Percentiles rank a stretch among this genome's conserved stretches.
Conservation (phyloP, 805 yeast genomes). For the Candida oleophila region DNA sequence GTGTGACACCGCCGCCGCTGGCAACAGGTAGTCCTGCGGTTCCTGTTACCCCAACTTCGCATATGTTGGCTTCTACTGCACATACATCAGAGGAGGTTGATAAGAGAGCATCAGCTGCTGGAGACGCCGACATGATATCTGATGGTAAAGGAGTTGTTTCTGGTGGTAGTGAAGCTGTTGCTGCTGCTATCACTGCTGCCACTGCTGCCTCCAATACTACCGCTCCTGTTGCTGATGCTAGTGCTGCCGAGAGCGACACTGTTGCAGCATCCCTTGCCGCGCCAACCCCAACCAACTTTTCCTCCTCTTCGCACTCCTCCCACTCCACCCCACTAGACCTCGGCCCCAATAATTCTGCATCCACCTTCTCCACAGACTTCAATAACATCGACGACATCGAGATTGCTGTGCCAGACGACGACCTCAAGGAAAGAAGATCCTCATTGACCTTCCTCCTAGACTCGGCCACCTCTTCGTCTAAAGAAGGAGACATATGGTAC, state of each 20-base stretch:
- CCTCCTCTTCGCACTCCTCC: neutral
- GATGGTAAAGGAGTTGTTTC: too few relatives aligned
- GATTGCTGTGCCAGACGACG: slow-evolving; percentile 1
- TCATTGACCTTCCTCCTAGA: neutral
- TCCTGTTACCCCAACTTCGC: neutral
- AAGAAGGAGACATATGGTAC: slow-evolving; percentile 51
- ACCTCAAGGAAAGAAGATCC: neutral
- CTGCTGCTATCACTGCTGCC: neutral
- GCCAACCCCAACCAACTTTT: neutral
- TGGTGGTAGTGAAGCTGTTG: neutral
- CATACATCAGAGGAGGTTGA: neutral
- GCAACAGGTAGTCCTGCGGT: neutral
- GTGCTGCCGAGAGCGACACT: neutral
- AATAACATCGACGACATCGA: neutral
- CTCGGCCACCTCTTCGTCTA: slow-evolving; percentile 3
- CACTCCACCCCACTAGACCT: slow-evolving; percentile 1
- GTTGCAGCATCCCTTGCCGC: neutral
- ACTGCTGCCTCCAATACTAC: neutral
- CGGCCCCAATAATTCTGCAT: slow-evolving; percentile 1
- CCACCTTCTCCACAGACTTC: neutral
- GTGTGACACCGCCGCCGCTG: neutral
- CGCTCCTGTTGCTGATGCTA: neutral
- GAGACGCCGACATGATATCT: too few relatives aligned
- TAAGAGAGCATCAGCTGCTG: neutral
- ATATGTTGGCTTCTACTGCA: neutral